Conservation (phyloP, 371 early-diverging fungal species). For the Rhizopus sp. region DNA sequence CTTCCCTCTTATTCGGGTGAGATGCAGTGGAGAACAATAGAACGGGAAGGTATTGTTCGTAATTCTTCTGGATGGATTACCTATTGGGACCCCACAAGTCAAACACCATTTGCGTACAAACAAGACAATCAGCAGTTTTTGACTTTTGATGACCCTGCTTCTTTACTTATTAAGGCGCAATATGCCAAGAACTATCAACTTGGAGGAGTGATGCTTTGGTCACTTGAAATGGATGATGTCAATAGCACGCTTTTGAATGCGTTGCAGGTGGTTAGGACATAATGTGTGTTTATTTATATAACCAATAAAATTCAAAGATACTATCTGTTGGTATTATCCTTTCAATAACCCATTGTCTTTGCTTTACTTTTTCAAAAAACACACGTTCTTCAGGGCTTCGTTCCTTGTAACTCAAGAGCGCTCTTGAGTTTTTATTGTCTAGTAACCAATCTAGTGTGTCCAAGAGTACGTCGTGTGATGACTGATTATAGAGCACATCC, state of each 20-base stretch:
- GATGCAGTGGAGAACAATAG: slow-evolving; percentile 26
- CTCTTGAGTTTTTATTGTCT: slow-evolving; percentile 18
- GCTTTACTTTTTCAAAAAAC: slow-evolving; percentile 38
- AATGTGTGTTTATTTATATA: slow-evolving; percentile 12
- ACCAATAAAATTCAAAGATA: slow-evolving; percentile 38
- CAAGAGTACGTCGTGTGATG: slow-evolving; percentile 38
- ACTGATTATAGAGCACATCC: slow-evolving; percentile 51
- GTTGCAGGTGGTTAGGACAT: slow-evolving; percentile 15
- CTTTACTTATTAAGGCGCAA: slow-evolving; percentile 43
- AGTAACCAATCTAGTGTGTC: slow-evolving; percentile 37
- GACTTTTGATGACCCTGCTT: slow-evolving; percentile 54
- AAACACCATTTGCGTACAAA: slow-evolving; percentile 60
- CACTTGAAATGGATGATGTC: slow-evolving; percentile 33
- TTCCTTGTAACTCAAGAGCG: slow-evolving; percentile 41
- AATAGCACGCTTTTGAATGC: slow-evolving; percentile 15
- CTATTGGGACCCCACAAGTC: slow-evolving; percentile 40
- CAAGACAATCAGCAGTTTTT: slow-evolving; percentile 40
- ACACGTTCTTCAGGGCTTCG: slow-evolving; percentile 46
- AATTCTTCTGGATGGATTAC: slow-evolving; percentile 23
- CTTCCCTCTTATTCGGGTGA: slow-evolving; percentile 26
- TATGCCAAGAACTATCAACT: slow-evolving; percentile 42
- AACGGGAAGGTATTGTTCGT: slow-evolving; percentile 2
- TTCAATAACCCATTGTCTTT: slow-evolving; percentile 16
- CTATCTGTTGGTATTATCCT: slow-evolving; percentile 9
- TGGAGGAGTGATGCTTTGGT: slow-evolving; percentile 60